These are phyloP conservation scores for Drechmeria coniospora DNA, from an alignment of 2,329 filamentous ascomycete genomes.

Conservation along the genomic window DNA sequence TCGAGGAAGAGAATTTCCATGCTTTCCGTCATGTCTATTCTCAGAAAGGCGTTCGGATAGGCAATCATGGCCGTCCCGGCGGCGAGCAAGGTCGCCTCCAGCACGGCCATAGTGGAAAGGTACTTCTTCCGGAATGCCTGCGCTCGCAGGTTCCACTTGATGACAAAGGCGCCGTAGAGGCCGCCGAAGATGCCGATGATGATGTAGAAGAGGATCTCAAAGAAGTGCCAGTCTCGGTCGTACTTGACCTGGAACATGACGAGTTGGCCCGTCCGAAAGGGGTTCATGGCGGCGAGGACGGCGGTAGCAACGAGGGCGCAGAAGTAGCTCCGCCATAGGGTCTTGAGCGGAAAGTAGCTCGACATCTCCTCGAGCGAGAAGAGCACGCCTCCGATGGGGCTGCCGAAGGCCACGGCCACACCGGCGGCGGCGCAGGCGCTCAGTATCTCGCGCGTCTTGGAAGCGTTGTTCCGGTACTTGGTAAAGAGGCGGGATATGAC, in stretches of 20 bases:
- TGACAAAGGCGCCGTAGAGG: conserved; percentile 89
- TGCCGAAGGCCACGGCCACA: conserved; percentile 92
- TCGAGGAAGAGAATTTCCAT: conserved; percentile 97
- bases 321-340: conserved; percentile 95
- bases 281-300: conserved; percentile 89
- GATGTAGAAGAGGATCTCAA: conserved; percentile 86
- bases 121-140: conserved; percentile 93
- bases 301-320: conserved; percentile 91
- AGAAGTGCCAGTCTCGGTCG: conserved; percentile 94
- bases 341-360: conserved; percentile 90
- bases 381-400: conserved; percentile 88
- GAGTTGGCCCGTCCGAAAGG: conserved; percentile 87
- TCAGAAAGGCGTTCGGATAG: conserved; percentile 87
- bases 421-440: conserved; percentile 90
- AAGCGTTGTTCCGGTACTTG: conserved; percentile 83
- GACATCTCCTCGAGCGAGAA: conserved; percentile 98
- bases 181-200: conserved; percentile 86
- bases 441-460: conserved; percentile 87
- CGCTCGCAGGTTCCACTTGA: conserved; percentile 88
- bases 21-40: conserved; percentile 98
- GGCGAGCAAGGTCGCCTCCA: conserved; percentile 75
- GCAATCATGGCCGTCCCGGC: conserved; percentile 79
- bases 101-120: conserved; percentile 64
- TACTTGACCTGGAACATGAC: conserved; percentile 99
- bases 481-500: conserved; percentile 86